These are phyloP conservation scores for Trichothecium roseum DNA, from an alignment of 2,329 filamentous ascomycete species.

Conservation along the genomic window DNA sequence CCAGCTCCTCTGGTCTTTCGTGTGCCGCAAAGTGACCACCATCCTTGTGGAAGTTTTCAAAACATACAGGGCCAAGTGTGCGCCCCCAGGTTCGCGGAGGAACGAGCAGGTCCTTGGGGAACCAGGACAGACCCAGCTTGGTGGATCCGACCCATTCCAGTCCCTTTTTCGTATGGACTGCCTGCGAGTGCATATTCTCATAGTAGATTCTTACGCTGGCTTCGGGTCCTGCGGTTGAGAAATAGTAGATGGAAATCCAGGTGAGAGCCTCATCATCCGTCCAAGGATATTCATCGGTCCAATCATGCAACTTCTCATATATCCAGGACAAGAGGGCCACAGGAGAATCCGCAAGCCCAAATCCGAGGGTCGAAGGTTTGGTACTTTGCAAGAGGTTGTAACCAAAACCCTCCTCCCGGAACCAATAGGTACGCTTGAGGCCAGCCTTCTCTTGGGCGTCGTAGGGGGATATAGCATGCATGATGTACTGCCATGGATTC, in stretches of 20 bases:
- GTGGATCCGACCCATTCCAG: slow-evolving; percentile 17
- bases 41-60: slow-evolving; percentile 2
- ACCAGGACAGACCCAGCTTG: slow-evolving; percentile 34
- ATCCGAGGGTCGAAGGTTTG: slow-evolving; percentile 63
- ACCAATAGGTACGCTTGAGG: slow-evolving; percentile 44
- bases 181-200: slow-evolving; percentile 38
- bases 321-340: slow-evolving; percentile 67
- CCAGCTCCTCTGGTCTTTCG: slow-evolving; percentile 3
- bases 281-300: slow-evolving; percentile 62
- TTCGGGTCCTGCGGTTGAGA: slow-evolving; percentile 54
- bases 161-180: slow-evolving; percentile 8
- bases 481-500: slow-evolving; percentile 46
- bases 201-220: slow-evolving; percentile 62
- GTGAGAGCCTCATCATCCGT: slow-evolving; percentile 63
- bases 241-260: slow-evolving; percentile 63
- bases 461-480: slow-evolving; percentile 43
- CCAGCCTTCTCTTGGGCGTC: slow-evolving; percentile 22
- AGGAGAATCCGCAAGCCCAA: slow-evolving; percentile 58
- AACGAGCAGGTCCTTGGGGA: slow-evolving; percentile 45
- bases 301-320: slow-evolving; percentile 69
- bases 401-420: slow-evolving; percentile 37
- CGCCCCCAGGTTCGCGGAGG: slow-evolving; percentile 38
- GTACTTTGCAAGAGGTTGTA: slow-evolving; percentile 36
- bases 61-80: slow-evolving; percentile 2
- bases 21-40: slow-evolving; percentile 5